Base-by-base conservation (phyloP, 495 filamentous ascomycete genomes). In the Penicillium paxilli region DNA sequence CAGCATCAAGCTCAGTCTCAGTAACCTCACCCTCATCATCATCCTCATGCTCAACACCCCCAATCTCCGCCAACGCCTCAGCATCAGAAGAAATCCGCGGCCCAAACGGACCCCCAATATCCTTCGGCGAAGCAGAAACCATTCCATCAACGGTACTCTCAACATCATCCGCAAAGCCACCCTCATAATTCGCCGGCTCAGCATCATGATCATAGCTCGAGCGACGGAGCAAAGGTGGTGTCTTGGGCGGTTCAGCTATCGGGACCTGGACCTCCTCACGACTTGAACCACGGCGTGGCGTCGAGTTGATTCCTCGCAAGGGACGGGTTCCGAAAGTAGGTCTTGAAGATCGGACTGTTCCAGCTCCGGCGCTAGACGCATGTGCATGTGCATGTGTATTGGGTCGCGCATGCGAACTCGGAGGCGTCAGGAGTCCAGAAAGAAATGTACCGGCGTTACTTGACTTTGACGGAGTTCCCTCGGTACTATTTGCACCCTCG, bases 351-450 rank as follows among this genome's bases (percentile, higher is more conserved):
- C 57, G 26, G 12, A 8, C 26, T 12, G 26, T 8, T 30, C 26
- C 26, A 8, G 3, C 9, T 30, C 30, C 30, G 4, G 30, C 26
- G 5, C 1, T 14, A 32, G 30, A 32, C 0, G 11, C 30, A 32
- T 9, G 30, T 14, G 30, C 59, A 44, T 48, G 62, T 37, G 60
- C 53, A 26, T 62, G 57, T 1, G 83, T 77, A 6, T 80, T 81
- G 32, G 81, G 79, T 9, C 87, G 82, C 28, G 85, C 65, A 45
- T 85, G 81, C 7, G 87, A 87, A 25, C 85, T 80, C 11, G 91
- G 91, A 16, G 92, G 90, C 4, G 92, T 96, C 73, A 96, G 69
- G 14, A 96, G 83, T 3, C 92, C 91, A 0, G 89, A 87, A 21
- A 91, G 78, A 56, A 85, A 84, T 23, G 72, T 59, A 25, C 74